Base-by-base conservation (phyloP, 257 asterid species). In the Salvia rosmarinus region DNA sequence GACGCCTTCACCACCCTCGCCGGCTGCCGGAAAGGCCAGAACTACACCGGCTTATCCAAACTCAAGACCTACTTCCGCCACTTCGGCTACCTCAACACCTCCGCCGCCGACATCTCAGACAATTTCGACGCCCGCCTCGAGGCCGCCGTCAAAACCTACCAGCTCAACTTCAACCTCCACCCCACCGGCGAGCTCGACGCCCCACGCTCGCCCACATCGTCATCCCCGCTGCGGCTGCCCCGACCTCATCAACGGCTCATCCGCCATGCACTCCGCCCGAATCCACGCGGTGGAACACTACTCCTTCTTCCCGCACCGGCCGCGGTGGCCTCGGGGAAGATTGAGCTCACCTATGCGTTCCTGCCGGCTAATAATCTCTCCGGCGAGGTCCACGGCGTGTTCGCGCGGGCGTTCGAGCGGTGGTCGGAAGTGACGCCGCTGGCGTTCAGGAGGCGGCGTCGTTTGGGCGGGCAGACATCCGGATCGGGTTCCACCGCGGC, bases 351-450 rank as follows among this genome's bases (percentile, higher is more conserved):
- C 20, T 93, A 93, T 82, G 94, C 96, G 4, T 93, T 90, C 69
- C 4, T 0, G 16, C 84, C 89, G 25, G 87, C 47, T 67, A 87
- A 87, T 34, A 78, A 50, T 68, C 74, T 90, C 40, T 21, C 85
- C 4, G 80, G 44, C 1, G 30, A 1, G 2, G 90, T 82, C 0
- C 35, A 65, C 55, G 35, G 64, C 64, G 85, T 84, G 73, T 90
- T 90, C 78, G 21, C 81, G 8, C 83, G 10, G 83, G 82, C 16
- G 97, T 93, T 93, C 65, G 85, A 81, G 20, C 81, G 97, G 55
- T 93, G 97, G 97, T 87, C 98, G 71, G 96, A 85, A 79, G 96
- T 92, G 4, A 88, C 87, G 32, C 83, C 88, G 77, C 19, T 92
- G 69, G 84, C 75, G 0, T 92, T 92, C 73, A 54, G 0, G 90